Evolutionary conservation across 2,329 filamentous ascomycete genomes (phyloP), one percentile per base, ranked within the genome.

Genomic region (Reticulascus tulasneorum): DNA sequence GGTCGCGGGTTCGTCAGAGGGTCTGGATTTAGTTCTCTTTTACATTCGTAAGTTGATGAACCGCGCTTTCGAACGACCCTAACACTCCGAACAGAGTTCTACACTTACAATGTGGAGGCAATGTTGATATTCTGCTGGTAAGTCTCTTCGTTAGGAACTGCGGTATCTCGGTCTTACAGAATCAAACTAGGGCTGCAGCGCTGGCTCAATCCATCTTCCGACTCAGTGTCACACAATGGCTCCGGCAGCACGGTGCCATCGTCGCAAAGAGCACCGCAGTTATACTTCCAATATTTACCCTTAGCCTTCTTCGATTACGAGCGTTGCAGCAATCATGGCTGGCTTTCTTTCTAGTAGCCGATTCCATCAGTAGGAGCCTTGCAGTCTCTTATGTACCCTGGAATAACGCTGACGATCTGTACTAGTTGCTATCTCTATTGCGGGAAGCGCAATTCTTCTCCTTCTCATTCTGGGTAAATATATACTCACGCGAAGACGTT

Each of bases 81-180:
- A 27, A 51, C 42, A 37, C 17, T 41, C 23, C 12, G n/a, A 6
- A 1, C 31, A 73, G 69, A 73, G 47, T 71, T 65, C 32, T 72
- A 71, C 40, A 60, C 58, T 20, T 73, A 73, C 46, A 72, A 69
- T 50, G 65, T 67, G n/a, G 66, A 71, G 48, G 55, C 65, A 8
- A 50, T 71, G 20, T 55, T 70, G 22, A 55, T 66, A 6, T 51
- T 71, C 6, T 70, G 66, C 36, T 74, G 70, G 67, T 68, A 51
- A 33, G 52, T 41, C 25, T 18, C 15, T 22, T 16, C n/a, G 11
- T n/a, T n/a, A 7, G 29, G 5, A 17, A 3, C 8, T 28, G 15
- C 8, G 16, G 6, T 18, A n/a, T n/a, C 19, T 23, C 10, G n/a
- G 23, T 21, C 9, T 29, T n/a, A 30, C 20, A 5, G 9, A n/a